These are phyloP conservation scores for Flammula alnicola DNA, from an alignment of 1,284 basidiomycete genomes.

Conservation along the genomic window DNA sequence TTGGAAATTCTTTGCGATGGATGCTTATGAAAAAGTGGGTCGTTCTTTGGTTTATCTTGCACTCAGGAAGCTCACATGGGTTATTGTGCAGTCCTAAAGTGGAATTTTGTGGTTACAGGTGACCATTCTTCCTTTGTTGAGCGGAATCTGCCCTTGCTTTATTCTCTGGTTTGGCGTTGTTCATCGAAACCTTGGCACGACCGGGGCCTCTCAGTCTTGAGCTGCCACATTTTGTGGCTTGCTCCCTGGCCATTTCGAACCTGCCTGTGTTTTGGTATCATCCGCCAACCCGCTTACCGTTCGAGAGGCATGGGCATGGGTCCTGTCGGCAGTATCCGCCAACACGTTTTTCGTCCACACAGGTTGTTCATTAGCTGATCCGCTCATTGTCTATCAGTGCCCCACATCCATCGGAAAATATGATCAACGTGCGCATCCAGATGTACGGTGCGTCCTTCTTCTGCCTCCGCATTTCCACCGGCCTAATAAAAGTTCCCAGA, in stretches of 20 bases:
- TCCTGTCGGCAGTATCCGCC: not conserved
- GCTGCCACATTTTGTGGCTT: too few species aligned
- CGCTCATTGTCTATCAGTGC: constrained; percentile 51
- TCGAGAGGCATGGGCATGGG: too few species aligned
- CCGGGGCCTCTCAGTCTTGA: too few species aligned
- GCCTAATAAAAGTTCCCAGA: constrained; percentile 49
- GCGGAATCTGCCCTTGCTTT: constrained; percentile 2
- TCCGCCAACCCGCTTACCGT: too few species aligned
- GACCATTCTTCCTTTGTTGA: constrained; percentile 21
- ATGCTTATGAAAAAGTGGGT: constrained; percentile 98
- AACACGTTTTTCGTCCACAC: not conserved
- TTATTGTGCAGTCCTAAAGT: constrained; percentile 81
- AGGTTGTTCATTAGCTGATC: not conserved
- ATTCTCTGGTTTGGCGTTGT: not conserved
- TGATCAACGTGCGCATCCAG: constrained; percentile 95
- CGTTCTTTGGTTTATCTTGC: constrained; percentile 3
- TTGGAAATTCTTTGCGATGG: constrained; percentile 94
- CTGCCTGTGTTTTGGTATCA: too few species aligned
- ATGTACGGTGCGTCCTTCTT: constrained; percentile 86
- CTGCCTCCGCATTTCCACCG: not conserved
- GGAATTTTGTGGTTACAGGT: constrained; percentile 98
- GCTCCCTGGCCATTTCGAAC: too few species aligned
- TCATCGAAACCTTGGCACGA: too few species aligned
- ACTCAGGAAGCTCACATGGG: constrained; percentile 9
- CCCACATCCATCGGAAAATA: constrained; percentile 96